Percentiles rank a stretch among this genome's conserved stretches.
phyloP scores from a whole-genome alignment of 805 yeast species.

The Yarrowia bubula region DNA sequence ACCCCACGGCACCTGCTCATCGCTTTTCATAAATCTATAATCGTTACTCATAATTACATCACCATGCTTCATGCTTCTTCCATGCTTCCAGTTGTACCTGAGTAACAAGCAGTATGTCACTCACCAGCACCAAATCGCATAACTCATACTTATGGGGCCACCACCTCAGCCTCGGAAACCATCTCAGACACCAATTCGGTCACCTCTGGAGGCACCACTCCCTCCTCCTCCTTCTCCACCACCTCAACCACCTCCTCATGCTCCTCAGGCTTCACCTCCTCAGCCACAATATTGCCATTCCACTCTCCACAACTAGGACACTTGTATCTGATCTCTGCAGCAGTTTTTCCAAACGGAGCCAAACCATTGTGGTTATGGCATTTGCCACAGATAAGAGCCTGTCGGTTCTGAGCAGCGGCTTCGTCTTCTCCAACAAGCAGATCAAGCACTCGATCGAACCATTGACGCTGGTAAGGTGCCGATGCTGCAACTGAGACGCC shows the following conservation, averaged over 20 bases:
- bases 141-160: not conserved
- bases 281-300: not conserved
- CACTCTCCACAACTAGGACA: constrained; percentile 48
- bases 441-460: constrained; percentile 47
- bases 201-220: not conserved
- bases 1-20: too few relatives aligned
- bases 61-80: too few relatives aligned
- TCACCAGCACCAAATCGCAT: too few relatives aligned
- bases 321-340: constrained; percentile 51
- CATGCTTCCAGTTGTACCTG: too few relatives aligned
- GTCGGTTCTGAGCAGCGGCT: constrained; percentile 55
- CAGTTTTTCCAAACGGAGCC: constrained; percentile 66
- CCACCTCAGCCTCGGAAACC: constrained; percentile 6
- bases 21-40: too few relatives aligned
- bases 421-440: constrained; percentile 62
- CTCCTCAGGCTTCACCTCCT: not conserved
- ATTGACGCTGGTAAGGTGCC: constrained; percentile 35
- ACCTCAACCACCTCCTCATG: not conserved
- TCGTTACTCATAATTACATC: not conserved
- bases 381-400: constrained; percentile 65
- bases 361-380: constrained; percentile 75
- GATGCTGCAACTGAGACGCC: not conserved
- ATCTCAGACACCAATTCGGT: constrained; percentile 1
- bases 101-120: too few relatives aligned
- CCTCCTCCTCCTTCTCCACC: not conserved